phyloP scores from a whole-genome alignment of 495 filamentous ascomycete species.

The Lasiosphaeria ovina region DNA sequence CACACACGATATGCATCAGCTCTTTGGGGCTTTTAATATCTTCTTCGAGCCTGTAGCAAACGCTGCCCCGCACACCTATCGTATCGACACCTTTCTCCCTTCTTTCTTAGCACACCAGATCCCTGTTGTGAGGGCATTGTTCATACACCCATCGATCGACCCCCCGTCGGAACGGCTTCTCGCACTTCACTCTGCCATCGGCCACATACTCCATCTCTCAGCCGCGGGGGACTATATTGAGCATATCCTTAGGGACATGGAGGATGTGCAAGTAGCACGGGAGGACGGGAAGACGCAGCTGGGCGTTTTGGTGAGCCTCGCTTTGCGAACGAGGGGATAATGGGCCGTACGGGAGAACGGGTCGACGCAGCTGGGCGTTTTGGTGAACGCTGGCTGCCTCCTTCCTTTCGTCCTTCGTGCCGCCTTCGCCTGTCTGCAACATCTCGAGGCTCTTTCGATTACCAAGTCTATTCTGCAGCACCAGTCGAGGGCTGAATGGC shows the following conservation, averaged over 20 bases:
- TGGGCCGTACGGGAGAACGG: constrained; percentile 7
- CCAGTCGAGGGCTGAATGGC: too few species aligned
- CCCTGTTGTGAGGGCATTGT: constrained; percentile 9
- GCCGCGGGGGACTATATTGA: constrained; percentile 28
- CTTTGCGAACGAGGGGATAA: constrained; percentile 5
- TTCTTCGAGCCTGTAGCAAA: constrained; percentile 14
- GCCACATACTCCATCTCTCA: constrained; percentile 30
- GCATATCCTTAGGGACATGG: constrained; percentile 20
- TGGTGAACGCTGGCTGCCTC: constrained; percentile 9
- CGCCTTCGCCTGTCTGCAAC: too few species aligned
- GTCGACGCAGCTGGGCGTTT: constrained; percentile 11
- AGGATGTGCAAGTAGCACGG: constrained; percentile 8
- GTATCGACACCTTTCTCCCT: constrained; percentile 16
- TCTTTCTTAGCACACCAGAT: not conserved
- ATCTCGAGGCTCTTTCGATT: too few species aligned
- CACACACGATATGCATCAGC: constrained; percentile 9
- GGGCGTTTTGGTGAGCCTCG: not conserved
- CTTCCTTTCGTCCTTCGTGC: too few species aligned
- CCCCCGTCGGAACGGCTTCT: constrained; percentile 29
- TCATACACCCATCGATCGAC: constrained; percentile 18
- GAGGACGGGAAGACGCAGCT: constrained; percentile 8
- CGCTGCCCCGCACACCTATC: constrained; percentile 21
- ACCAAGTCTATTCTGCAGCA: too few species aligned
- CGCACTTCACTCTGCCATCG: constrained; percentile 29
- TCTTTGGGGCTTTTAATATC: constrained; percentile 14